Evolutionary conservation across 371 early-diverging fungal genomes (phyloP), one percentile per base, ranked within the genome.

Genomic region (Syncephalastrum sp.): DNA sequence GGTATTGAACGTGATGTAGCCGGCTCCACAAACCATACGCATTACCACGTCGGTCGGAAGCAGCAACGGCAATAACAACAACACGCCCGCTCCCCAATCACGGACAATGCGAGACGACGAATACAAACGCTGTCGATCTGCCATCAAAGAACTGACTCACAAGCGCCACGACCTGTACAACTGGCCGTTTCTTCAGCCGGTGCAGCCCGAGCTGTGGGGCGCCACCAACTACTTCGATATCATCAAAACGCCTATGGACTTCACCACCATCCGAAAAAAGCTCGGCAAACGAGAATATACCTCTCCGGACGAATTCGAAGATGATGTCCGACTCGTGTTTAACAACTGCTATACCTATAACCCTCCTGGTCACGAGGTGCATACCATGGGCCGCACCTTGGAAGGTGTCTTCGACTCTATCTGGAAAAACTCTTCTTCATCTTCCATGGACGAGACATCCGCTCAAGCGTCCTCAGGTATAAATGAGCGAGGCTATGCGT

Each of bases 231-330:
- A 99, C 71, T 82, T 81, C 41, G 83, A 87, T 1, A 82, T 98
- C 44, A 88, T 99, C 64, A 94, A 91, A 63, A 55, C 87, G 25
- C 99, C 99, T 7, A 99, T 99, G 99, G 99, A 99, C 61, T 61
- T 98, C 52, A 77, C 84, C 15, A 99, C 99, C 0, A 86, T 98
- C 41, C 85, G 85, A 56, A 72, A 68, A 49, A 93, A 91, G 50
- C 66, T 98, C 2, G 90, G 91, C 6, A 53, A 57, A 0, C 56
- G 57, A 42, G 42, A 67, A 55, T 90, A 90, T 54, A 16, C 60
- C 0, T 54, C 48, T 13, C 65, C 77, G 47, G 69, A 73, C 1
- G 75, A 75, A 16, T 81, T 89, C 55, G 73, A 70, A n/a, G 74
- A 70, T 0, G 90, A 90, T 55, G 72, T 88, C 5, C 59, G 69